Evolutionary conservation across 192 early-diverging fungal species (phyloP), one percentile per base, ranked within the genome.

Genomic region (Phycomyces nitens): DNA sequence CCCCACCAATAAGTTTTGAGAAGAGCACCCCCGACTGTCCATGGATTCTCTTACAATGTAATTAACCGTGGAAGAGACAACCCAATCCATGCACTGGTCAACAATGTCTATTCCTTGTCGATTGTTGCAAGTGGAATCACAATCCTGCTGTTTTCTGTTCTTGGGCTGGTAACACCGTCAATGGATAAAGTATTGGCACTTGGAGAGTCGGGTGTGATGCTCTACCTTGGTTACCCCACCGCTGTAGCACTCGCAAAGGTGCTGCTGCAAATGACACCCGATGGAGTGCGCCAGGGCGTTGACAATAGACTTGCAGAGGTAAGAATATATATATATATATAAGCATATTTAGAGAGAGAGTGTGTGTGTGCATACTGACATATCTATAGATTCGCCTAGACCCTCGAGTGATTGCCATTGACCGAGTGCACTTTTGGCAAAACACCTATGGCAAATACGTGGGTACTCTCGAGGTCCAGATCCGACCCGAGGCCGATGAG

Each of bases 381-480:
- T 21, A 20, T 41, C 16, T 23, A 15, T 47, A 77, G 71, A 72
- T 78, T 29, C 59, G 61, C n/a, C 74, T 63, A 50, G 66, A 82
- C 56, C 75, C 80, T 61, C 58, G 64, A 9, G 77, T 84, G 16
- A 5, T 79, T n/a, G 57, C 68, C 5, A 69, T 84, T 20, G 75
- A 75, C 20, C 54, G 75, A 8, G 69, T 79, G 1, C 83, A 84
- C 71, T 73, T 84, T 40, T 84, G 83, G 83, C 79, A 76, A 38
- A 84, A 82, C 52, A 80, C 80, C 0, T 79, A 77, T 62, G 78
- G 76, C 3, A 77, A 80, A 50, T 53, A 75, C 18, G 70, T 84
- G 18, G 83, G 80, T 2, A 80, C 83, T 0, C 49, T 82, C 40
- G 67, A 75, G 38, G 65, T 84, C 18, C 70, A 68, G 16, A 77